Evolutionary conservation across 768 basidiomycete genomes (phyloP).

Genomic region (Calvatia gigantea): DNA sequence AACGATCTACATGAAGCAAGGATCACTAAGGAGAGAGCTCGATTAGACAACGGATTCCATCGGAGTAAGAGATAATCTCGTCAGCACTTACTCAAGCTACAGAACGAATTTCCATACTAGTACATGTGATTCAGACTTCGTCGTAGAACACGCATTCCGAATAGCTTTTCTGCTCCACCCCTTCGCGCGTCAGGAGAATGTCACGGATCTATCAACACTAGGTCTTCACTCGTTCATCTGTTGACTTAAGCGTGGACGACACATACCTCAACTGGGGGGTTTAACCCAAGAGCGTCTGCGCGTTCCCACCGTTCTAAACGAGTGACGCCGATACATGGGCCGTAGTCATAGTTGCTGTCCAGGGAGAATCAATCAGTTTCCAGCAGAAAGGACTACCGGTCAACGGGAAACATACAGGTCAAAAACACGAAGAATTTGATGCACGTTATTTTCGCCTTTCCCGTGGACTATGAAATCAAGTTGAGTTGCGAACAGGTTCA

Average conservation of each 20-base stretch:
- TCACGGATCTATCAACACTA: constrained; percentile 58
- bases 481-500: too few relatives aligned
- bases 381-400: not conserved
- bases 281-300: constrained; percentile 71
- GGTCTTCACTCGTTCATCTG: not conserved
- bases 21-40: not conserved
- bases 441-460: constrained; percentile 55
- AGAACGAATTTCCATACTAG: not conserved
- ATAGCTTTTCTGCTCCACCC: constrained; percentile 47
- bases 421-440: constrained; percentile 76
- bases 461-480: constrained; percentile 53
- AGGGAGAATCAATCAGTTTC: constrained; percentile 8
- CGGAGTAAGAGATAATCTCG: not conserved
- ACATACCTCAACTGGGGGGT: constrained; percentile 75
- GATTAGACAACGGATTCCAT: not conserved
- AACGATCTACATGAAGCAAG: constrained; percentile 10
- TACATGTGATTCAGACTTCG: constrained; percentile 26
- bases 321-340: constrained; percentile 76
- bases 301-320: constrained; percentile 87
- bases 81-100: constrained; percentile 1
- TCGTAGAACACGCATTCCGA: constrained; percentile 61
- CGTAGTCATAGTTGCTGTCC: constrained; percentile 70
- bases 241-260: not conserved
- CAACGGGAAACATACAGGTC: constrained; percentile 52
- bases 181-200: constrained; percentile 72